These are phyloP conservation scores for Ustilago tritici DNA, from an alignment of 1,284 basidiomycete species.

Conservation along the genomic window DNA sequence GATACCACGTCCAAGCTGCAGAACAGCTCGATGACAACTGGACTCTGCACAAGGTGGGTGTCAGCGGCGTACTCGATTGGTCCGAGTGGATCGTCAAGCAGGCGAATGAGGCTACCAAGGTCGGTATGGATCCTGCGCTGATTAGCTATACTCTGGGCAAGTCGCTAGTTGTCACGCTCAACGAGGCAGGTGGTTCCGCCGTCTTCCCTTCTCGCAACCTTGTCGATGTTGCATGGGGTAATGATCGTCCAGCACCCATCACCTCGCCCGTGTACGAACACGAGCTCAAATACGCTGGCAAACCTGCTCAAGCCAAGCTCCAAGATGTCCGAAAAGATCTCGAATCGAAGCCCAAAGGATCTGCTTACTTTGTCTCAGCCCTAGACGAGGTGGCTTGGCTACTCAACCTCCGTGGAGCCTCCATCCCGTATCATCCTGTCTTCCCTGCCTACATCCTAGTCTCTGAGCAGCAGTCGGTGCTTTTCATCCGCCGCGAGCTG, in stretches of 20 bases:
- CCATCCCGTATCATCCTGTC: slow-evolving; percentile 64
- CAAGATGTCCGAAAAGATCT: slow-evolving; percentile 53
- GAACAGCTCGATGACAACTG: slow-evolving; percentile 83
- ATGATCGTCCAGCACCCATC: slow-evolving; percentile 78
- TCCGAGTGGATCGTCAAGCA: slow-evolving; percentile 71
- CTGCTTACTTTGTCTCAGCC: slow-evolving; percentile 56
- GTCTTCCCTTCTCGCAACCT: slow-evolving; percentile 77
- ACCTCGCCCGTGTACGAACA: slow-evolving; percentile 81
- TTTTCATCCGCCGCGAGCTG: slow-evolving; percentile 57
- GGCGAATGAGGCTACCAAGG: slow-evolving; percentile 74
- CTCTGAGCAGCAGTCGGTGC: slow-evolving; percentile 25
- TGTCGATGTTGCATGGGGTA: slow-evolving; percentile 82
- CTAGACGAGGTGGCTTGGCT: slow-evolving; percentile 67
- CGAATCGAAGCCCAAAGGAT: slow-evolving; percentile 29
- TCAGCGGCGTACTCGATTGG: slow-evolving; percentile 58
- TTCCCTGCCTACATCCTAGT: slow-evolving; percentile 64
- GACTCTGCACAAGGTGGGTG: slow-evolving; percentile 79
- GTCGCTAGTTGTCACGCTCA: slow-evolving; percentile 30
- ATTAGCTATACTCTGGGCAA: slow-evolving; percentile 78
- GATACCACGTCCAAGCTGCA: slow-evolving; percentile 88
- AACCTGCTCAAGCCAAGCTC: slow-evolving; percentile 67
- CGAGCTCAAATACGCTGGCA: slow-evolving; percentile 79
- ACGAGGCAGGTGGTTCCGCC: slow-evolving; percentile 71
- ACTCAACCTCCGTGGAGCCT: slow-evolving; percentile 64
- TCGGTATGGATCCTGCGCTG: slow-evolving; percentile 91